Evolutionary conservation across 331 rosid genomes (phyloP).

Genomic region (Arachis monticola): DNA sequence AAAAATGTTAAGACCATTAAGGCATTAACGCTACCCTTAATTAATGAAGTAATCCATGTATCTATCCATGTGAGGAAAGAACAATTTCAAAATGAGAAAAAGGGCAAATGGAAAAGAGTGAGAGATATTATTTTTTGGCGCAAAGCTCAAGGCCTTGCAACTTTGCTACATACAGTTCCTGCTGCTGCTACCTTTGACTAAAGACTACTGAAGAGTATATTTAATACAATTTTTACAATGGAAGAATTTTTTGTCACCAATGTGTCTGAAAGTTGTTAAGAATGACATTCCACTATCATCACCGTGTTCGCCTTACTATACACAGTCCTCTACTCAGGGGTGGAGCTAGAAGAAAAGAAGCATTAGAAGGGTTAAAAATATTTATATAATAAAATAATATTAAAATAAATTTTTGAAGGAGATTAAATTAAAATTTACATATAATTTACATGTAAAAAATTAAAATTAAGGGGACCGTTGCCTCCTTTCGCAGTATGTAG

Average conservation of each 20-base stretch:
- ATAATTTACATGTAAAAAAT: too few relatives aligned
- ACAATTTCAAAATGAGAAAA: background rate
- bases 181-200: slow-evolving; percentile 3
- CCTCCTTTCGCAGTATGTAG: too few relatives aligned
- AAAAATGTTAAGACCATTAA: background rate
- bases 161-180: background rate
- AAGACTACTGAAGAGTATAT: background rate
- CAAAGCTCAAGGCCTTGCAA: background rate
- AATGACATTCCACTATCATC: background rate
- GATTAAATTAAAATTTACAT: too few relatives aligned
- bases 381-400: too few relatives aligned
- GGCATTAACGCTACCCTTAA: background rate
- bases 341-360: too few relatives aligned
- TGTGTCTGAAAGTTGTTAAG: slow-evolving; percentile 1
- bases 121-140: background rate
- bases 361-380: too few relatives aligned
- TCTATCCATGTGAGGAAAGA: background rate
- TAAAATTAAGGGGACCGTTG: too few relatives aligned
- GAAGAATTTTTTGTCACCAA: background rate
- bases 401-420: too few relatives aligned
- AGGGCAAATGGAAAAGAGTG: background rate
- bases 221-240: too few relatives aligned
- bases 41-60: background rate
- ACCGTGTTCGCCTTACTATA: background rate
- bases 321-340: too few relatives aligned